A percentile compares a stretch with the other conserved stretches of the same genome.
phyloP scores from a whole-genome alignment of 2,329 filamentous ascomycete genomes.

The Talaromyces sp. region DNA sequence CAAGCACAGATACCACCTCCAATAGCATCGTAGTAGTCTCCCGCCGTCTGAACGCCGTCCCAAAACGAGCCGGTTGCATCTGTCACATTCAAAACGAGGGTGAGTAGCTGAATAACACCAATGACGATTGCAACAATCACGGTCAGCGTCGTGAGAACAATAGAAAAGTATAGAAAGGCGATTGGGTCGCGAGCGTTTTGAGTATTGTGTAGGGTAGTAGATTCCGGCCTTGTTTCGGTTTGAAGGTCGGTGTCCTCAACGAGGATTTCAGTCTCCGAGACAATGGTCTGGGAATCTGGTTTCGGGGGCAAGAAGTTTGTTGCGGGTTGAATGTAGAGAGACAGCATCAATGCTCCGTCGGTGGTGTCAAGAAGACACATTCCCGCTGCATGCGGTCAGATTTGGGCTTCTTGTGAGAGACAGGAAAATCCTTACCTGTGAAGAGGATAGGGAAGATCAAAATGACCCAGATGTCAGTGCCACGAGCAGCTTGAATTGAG shows the following conservation, averaged over 20 bases:
- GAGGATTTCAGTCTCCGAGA: background rate
- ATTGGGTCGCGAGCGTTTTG: conserved; percentile 62
- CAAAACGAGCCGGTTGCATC: conserved; percentile 75
- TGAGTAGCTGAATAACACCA: conserved; percentile 78
- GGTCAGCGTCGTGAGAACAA: conserved; percentile 78
- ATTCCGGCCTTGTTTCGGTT: background rate
- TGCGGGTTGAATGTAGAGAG: conserved; percentile 66
- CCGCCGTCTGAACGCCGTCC: conserved; percentile 73
- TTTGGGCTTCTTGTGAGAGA: background rate
- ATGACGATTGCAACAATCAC: conserved; percentile 81
- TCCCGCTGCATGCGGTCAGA: conserved; percentile 52
- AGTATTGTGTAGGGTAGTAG: conserved; percentile 49
- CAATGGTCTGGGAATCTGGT: conserved; percentile 10
- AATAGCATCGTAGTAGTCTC: conserved; percentile 80
- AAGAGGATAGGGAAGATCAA: conserved; percentile 87
- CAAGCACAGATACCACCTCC: conserved; percentile 81
- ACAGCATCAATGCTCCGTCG: conserved; percentile 93
- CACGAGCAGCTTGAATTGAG: conserved; percentile 76
- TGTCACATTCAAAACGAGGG: conserved; percentile 70
- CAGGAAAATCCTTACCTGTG: conserved; percentile 56
- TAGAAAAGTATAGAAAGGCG: conserved; percentile 92
- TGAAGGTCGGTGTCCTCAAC: background rate
- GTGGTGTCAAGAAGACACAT: conserved; percentile 95
- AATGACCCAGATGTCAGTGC: conserved; percentile 91
- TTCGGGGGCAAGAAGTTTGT: conserved; percentile 34